A percentile compares a stretch with the other conserved stretches of the same genome.
Evolutionary conservation across 148 eudicot species (phyloP).

Genomic region (Heliamphora exappendiculata): DNA sequence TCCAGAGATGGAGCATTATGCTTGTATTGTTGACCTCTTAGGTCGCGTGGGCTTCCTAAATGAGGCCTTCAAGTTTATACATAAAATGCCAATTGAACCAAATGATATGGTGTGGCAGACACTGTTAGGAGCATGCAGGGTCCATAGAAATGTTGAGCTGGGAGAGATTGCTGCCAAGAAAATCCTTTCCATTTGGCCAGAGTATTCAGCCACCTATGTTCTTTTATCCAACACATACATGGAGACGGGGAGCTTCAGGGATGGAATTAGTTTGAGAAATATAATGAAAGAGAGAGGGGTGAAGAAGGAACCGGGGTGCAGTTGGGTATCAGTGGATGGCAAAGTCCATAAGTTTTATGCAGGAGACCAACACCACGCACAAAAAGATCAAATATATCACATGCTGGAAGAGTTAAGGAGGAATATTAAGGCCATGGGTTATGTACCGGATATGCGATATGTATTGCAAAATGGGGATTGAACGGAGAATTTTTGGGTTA

Average conservation of each 20-base stretch:
- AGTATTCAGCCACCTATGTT: constrained; percentile 22
- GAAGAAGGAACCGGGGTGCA: constrained; percentile 24
- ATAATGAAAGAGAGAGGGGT: constrained; percentile 23
- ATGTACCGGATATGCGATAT: constrained; percentile 14
- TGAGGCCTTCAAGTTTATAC: constrained; percentile 20
- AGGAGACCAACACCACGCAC: constrained; percentile 16
- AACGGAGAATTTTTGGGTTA: background rate
- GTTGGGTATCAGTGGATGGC: constrained; percentile 20
- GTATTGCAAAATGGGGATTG: constrained; percentile 2
- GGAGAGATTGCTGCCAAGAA: constrained; percentile 23
- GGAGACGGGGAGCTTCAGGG: constrained; percentile 12
- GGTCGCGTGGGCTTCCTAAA: constrained; percentile 20
- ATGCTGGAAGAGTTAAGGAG: constrained; percentile 12
- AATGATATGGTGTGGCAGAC: constrained; percentile 26
- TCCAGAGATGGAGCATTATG: constrained; percentile 27
- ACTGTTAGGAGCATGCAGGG: constrained; percentile 23
- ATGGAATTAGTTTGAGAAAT: constrained; percentile 19
- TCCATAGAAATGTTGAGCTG: constrained; percentile 20
- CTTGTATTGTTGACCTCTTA: constrained; percentile 22
- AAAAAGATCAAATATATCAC: constrained; percentile 20
- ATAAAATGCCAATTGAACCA: constrained; percentile 19
- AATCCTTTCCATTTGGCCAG: constrained; percentile 21
- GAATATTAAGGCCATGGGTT: constrained; percentile 11
- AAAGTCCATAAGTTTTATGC: constrained; percentile 21
- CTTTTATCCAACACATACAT: constrained; percentile 21